Percentiles rank a stretch among this genome's conserved stretches.
These are phyloP conservation scores for Mikania micrantha DNA, from an alignment of 129 eudicot species.

Conservation along the genomic window DNA sequence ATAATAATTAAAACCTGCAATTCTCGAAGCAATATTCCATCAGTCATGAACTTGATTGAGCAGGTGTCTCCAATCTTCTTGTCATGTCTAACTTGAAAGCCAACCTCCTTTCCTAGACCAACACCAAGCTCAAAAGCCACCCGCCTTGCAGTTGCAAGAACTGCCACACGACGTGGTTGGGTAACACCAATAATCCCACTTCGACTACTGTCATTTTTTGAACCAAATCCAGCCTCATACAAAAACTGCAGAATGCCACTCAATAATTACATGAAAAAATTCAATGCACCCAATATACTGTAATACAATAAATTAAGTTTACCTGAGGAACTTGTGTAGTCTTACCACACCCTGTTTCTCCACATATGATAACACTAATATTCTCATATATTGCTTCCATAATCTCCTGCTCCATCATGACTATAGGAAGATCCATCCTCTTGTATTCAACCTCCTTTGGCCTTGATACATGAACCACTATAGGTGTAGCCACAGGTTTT, in stretches of 20 bases:
- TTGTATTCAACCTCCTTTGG: constrained; percentile 74
- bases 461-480: constrained; percentile 66
- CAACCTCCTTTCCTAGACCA: constrained; percentile 81
- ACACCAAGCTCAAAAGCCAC: constrained; percentile 93
- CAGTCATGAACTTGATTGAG: constrained; percentile 96
- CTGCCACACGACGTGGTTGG: constrained; percentile 99
- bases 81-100: constrained; percentile 95
- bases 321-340: constrained; percentile 99
- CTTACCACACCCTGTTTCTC: constrained; percentile 98
- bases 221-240: constrained; percentile 92
- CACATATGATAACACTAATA: constrained; percentile 70
- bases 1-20: constrained; percentile 85
- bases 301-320: neutral
- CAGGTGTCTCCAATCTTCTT: constrained; percentile 67
- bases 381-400: constrained; percentile 96
- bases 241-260: constrained; percentile 55
- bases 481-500: constrained; percentile 33
- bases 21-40: constrained; percentile 96
- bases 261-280: constrained; percentile 2
- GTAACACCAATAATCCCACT: constrained; percentile 93
- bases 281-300: neutral
- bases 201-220: constrained; percentile 26
- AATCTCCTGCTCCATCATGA: constrained; percentile 99
- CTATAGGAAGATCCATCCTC: constrained; percentile 82
- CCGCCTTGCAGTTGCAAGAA: constrained; percentile 87